Evolutionary conservation across 2,329 filamentous ascomycete species (phyloP), one percentile per base, ranked within the genome.

Genomic region (Aspergillus puulaauensis): DNA sequence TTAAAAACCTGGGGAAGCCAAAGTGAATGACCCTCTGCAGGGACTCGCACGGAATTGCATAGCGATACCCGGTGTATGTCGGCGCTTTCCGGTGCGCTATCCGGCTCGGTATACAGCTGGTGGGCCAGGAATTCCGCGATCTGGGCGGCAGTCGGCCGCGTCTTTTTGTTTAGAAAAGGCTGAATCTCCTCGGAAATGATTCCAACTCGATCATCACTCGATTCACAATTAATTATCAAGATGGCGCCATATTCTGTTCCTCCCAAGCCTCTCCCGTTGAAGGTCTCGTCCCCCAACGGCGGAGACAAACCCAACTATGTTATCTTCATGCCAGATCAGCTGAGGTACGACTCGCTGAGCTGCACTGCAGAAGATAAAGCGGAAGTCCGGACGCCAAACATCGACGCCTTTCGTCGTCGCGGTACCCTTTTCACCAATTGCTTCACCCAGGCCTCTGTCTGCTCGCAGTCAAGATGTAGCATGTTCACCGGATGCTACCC

Each of bases 301-400:
- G 49, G 49, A 14, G n/a, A 43, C 21, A 7, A 37, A 21, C 49
- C 49, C 21, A 51, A 51, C 49, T 51, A 51, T 43, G 49, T 56
- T 31, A 75, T 80, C 7, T 81, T 80, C 59, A 80, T 80, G 78
- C 79, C 78, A 3, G 78, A 81, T 49, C 79, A 80, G 65, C 68
- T 81, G 3, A 74, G 78, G 9, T 79, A 76, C 45, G 79, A 81
- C 61, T 73, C 77, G 1, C 64, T 80, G 0, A 73, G 73, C 0
- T 78, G 73, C 45, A 70, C 70, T 2, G 66, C 49, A 12, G n/a
- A 65, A 4, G 40, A 65, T 11, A 77, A 79, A 48, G 77, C 79
- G 8, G 44, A 14, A n/a, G 33, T 15, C 77, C 80, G 56, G 68
- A 72, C 9, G 79, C 80, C 60, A 69, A 72, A 9, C 56, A 61